These are phyloP conservation scores for Agarophyton chilense DNA, from an alignment of 23 red algal genomes.

Conservation along the genomic window DNA sequence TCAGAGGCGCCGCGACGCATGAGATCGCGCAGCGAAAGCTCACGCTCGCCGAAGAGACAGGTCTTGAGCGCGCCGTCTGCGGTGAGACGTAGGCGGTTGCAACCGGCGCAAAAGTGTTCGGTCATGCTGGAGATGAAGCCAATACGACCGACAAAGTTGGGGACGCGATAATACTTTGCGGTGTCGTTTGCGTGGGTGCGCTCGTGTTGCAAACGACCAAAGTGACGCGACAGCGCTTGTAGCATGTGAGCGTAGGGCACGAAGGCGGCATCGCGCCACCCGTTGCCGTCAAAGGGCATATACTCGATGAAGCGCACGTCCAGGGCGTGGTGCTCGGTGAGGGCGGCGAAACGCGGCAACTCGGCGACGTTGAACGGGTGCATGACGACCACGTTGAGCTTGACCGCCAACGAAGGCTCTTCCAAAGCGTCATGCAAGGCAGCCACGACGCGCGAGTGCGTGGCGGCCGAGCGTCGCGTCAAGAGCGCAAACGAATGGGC, in stretches of 20 bases:
- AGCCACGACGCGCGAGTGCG: conserved; percentile 55
- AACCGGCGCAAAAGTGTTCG: conserved; percentile 92
- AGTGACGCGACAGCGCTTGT: neutral
- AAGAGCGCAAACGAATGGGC: conserved; percentile 71
- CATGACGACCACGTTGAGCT: conserved; percentile 97
- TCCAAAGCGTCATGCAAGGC: conserved; percentile 63
- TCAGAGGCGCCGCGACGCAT: conserved; percentile 75
- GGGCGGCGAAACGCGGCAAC: conserved; percentile 60
- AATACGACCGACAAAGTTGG: conserved; percentile 65
- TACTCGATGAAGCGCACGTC: conserved; percentile 97
- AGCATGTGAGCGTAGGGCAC: conserved; percentile 88
- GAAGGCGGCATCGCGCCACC: conserved; percentile 60
- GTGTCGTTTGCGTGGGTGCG: conserved; percentile 61
- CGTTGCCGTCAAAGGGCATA: conserved; percentile 97
- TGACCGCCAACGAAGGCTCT: conserved; percentile 44
- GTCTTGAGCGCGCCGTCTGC: conserved; percentile 87
- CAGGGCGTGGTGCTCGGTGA: conserved; percentile 44
- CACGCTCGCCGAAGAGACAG: conserved; percentile 85
- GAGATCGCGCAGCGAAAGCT: conserved; percentile 76
- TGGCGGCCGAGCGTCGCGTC: conserved; percentile 49
- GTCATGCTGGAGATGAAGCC: conserved; percentile 97
- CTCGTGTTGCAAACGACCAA: conserved; percentile 21
- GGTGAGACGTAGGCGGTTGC: conserved; percentile 93
- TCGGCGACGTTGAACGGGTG: conserved; percentile 75
- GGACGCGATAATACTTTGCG: conserved; percentile 81